A percentile compares a stretch with the other conserved stretches of the same genome.
phyloP scores from a whole-genome alignment of 768 basidiomycete genomes.

The Antrodiella citrinella region DNA sequence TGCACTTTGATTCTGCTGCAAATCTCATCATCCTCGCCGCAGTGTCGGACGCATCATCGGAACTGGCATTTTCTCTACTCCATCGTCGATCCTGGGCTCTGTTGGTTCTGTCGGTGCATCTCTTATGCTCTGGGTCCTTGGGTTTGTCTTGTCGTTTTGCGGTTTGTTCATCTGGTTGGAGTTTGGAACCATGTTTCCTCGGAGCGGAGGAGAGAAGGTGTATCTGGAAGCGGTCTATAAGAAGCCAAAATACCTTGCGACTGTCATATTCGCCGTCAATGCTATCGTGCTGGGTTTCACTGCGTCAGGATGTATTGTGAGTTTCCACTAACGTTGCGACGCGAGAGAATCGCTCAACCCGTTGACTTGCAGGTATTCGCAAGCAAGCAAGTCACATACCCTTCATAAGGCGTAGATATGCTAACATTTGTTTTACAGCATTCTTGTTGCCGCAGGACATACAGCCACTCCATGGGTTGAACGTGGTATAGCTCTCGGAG shows the following conservation, averaged over 20 bases:
- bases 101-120: conserved; percentile 55
- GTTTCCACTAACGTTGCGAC: conserved; percentile 1
- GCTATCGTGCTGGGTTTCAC: conserved; percentile 31
- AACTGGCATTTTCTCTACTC: conserved; percentile 60
- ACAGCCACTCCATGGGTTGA: conserved; percentile 35
- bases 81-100: conserved; percentile 46
- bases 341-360: neutral
- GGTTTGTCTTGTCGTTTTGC: conserved; percentile 49
- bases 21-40: neutral
- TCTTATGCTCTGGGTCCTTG: conserved; percentile 56
- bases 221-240: conserved; percentile 49
- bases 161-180: conserved; percentile 59
- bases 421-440: conserved; percentile 26
- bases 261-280: conserved; percentile 27
- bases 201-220: conserved; percentile 57
- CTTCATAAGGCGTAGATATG: neutral
- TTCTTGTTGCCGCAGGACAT: conserved; percentile 30
- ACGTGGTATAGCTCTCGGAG: conserved; percentile 52
- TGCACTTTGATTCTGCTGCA: neutral
- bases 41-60: conserved; percentile 52
- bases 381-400: conserved; percentile 15
- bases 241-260: conserved; percentile 25
- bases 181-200: conserved; percentile 55
- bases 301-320: conserved; percentile 21
- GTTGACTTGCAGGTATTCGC: conserved; percentile 22